Base-by-base conservation (phyloP, 441 rosid genomes). In the Brassica balearica region DNA sequence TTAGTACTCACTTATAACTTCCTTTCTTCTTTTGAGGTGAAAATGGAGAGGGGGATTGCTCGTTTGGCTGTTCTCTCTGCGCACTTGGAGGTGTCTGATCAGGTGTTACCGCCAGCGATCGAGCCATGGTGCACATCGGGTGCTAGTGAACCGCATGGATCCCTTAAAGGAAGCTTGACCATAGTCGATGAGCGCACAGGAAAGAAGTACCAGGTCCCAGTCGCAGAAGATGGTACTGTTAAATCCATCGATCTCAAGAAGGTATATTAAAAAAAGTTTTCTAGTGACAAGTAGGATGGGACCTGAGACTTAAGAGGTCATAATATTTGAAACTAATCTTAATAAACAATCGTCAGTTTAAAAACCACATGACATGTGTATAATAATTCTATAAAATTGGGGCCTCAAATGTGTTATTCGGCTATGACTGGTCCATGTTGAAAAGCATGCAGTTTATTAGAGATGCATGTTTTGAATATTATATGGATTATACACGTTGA, bases 121-220 rank as follows among this genome's bases (percentile, higher is more conserved):
- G 25, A 56, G 61, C 61, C 61, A 56, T 15, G 61, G 61, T 17
- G 61, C 25, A 56, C 61, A 56, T 56, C 61, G 61, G 19, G 23
- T 17, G 61, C 56, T 43, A 2, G 0, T 51, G 56, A 7, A 51
- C 56, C 19, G 56, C 56, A 14, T 55, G 11, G 61, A 56, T 56
- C 61, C 23, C 11, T 56, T 8, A 56, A 56, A 19, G 61, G 61
- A 56, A 56, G 11, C 61, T 56, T 56, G 25, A 56, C 61, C 23
- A 56, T 56, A 11, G 25, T 56, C 25, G 61, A 56, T 17, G 61
- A 56, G 25, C 61, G 61, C 19, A 56, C 61, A 0, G 61, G 61
- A 17, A 56, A 17, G 61, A 56, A 56, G 25, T 56, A 56, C 19
- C 61, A 56, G 23, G 23, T 56, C 12, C 25, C 61, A 17, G 25